Base-by-base conservation (phyloP, 2,329 filamentous ascomycete species). In the Aspergillus hiratsukae region DNA sequence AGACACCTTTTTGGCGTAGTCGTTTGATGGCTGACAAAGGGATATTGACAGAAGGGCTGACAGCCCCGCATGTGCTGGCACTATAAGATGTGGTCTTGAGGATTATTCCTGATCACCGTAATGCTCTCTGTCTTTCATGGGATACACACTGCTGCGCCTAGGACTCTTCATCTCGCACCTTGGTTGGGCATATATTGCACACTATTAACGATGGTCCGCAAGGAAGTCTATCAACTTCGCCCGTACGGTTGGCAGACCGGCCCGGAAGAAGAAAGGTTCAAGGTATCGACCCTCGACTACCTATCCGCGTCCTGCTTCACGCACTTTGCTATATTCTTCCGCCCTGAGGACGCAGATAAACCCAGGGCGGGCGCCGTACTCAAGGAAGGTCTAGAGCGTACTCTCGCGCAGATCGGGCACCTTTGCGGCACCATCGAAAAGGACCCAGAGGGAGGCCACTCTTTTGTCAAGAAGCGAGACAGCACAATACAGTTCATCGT, bases 271-370 rank as follows among this genome's bases (percentile, higher is more conserved):
- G 73, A 77, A 58, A 63, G 67, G 1, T 70, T 72, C 58, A 71
- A 69, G 52, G 57, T 76, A 23, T 73, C 73, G 1, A 75, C 68
- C 0, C 67, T 78, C 3, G 72, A 77, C 46, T 66, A 75, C 41
- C 54, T 75, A 31, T 64, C 69, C 0, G 65, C 59, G 0, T 65
- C 61, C 37, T 66, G 60, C 11, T 78, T 75, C 58, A 76, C 70
- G 51, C 74, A 73, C 57, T 78, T 73, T 23, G 71, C 71, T 0
- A 54, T 78, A 0, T 77, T 76, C 58, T 78, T 78, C 60, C 66
- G 65, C 4, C 51, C 77, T 0, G 58, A 67, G 0, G 72, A 78
- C 27, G 43, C 25, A 0, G 64, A 70, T 1, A 75, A 75, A 49
- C 25, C 23, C 19, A 63, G 55, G 21, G 65, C 60, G 0, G 63